Evolutionary conservation across 2,329 filamentous ascomycete genomes (phyloP), one percentile per base, ranked within the genome.

Genomic region (Exophiala xenobiotica): DNA sequence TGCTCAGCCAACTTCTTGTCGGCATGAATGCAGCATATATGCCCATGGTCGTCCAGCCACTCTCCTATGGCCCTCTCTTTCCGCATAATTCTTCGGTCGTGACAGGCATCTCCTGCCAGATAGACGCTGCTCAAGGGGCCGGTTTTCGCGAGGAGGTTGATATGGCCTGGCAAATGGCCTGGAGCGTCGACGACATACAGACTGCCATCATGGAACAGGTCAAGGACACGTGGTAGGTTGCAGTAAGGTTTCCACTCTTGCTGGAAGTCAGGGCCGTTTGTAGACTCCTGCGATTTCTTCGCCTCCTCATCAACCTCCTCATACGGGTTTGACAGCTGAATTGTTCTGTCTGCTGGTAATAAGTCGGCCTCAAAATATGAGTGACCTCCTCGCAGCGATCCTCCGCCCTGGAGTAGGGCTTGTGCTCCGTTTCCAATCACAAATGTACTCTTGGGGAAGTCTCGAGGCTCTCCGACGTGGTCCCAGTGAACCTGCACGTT

Each of bases 361-460:
- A 65, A 51, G 27, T 61, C 59, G 1, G 45, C 19, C 27, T 65
- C 63, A 40, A 65, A 67, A 33, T 61, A 61, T 3, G 58, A 61
- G 35, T 64, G 59, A 42, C 55, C 58, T 3, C 60, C 62, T 29
- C 53, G 39, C 27, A 56, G 43, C 8, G 58, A 51, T 6, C 39
- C 46, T 11, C 31, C 27, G n/a, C 56, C 54, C 14, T 51, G 38
- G 9, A 61, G 26, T 8, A 63, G 46, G 27, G 38, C 50, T 7
- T 53, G 22, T 6, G 61, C 26, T 2, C 62, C 63, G 45, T 55
- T 46, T 1, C 72, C 71, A 39, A 73, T 64, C 4, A 74, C 48
- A 53, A 73, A 74, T 3, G 56, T 67, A 2, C 68, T 67, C 3
- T 44, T 52, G 1, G 64, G 53, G 39, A 74, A 74, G 31, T 70